These are phyloP conservation scores for Boletus huronensis DNA, from an alignment of 768 basidiomycete species.

Conservation along the genomic window DNA sequence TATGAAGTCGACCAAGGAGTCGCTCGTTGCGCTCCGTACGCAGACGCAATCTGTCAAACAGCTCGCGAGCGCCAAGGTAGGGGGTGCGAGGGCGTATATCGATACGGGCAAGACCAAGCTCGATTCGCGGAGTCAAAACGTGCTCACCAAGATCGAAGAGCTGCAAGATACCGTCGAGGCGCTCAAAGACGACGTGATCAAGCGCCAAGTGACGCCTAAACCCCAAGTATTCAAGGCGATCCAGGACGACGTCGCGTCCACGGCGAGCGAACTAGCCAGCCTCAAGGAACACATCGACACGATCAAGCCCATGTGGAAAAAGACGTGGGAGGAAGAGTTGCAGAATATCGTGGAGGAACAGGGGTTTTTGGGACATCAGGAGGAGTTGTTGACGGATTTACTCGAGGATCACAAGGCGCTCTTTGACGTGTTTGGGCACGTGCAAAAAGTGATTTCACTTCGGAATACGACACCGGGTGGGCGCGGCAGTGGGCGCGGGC, in stretches of 20 bases:
- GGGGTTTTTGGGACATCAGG: slow-evolving; percentile 88
- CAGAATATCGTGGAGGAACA: slow-evolving; percentile 98
- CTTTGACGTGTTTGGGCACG: slow-evolving; percentile 79
- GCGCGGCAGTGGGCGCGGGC: slow-evolving; percentile 36
- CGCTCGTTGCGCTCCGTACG: slow-evolving; percentile 68
- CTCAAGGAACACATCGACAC: slow-evolving; percentile 83
- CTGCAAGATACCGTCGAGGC: slow-evolving; percentile 87
- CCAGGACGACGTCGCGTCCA: slow-evolving; percentile 64
- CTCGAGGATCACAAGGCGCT: slow-evolving; percentile 93
- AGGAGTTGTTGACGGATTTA: slow-evolving; percentile 85
- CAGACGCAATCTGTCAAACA: slow-evolving; percentile 89
- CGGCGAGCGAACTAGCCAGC: slow-evolving; percentile 66
- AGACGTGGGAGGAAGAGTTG: slow-evolving; percentile 96
- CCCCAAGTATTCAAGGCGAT: slow-evolving; percentile 65
- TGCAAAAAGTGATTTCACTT: slow-evolving; percentile 82
- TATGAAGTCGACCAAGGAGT: slow-evolving; percentile 86
- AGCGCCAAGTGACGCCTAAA: slow-evolving; percentile 83
- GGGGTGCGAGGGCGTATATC: slow-evolving; percentile 83
- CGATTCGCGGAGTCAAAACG: slow-evolving; percentile 85
- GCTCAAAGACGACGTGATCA: slow-evolving; percentile 87
- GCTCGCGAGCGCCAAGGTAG: slow-evolving; percentile 75
- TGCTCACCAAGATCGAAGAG: slow-evolving; percentile 89
- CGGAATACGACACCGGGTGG: slow-evolving; percentile 48
- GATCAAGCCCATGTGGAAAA: slow-evolving; percentile 96
- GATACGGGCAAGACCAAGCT: slow-evolving; percentile 89